Conservation (phyloP, 2,329 filamentous ascomycete species). For the Cladophialophora carrionii region DNA sequence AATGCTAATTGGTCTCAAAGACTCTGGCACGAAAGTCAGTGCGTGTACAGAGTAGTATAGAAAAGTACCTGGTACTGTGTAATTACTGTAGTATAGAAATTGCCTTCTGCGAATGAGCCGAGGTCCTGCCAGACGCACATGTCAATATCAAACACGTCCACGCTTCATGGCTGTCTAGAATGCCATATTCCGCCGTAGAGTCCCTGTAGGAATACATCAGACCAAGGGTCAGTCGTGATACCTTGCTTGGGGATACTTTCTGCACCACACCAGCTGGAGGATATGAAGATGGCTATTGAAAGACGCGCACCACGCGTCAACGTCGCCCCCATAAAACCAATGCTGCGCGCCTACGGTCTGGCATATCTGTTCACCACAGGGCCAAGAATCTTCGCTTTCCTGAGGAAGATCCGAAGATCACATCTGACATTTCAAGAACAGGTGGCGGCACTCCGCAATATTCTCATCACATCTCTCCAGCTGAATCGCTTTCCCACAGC, state of each 20-base stretch:
- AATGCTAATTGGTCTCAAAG: no score
- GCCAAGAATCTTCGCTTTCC: slow-evolving; percentile 50
- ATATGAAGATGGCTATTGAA: slow-evolving; percentile 11
- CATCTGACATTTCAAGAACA: slow-evolving; percentile 43
- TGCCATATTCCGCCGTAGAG: background rate
- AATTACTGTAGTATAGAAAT: no score
- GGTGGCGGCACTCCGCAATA: slow-evolving; percentile 39
- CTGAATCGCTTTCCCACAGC: slow-evolving; percentile 40
- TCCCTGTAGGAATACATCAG: background rate
- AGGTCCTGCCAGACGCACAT: background rate
- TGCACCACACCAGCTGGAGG: background rate
- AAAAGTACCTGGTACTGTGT: background rate
- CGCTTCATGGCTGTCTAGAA: background rate
- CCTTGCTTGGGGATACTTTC: background rate
- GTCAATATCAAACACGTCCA: background rate
- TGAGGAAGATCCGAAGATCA: slow-evolving; percentile 43
- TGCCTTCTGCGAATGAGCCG: background rate
- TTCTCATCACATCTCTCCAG: slow-evolving; percentile 35
- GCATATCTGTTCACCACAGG: slow-evolving; percentile 54
- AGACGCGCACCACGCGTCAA: slow-evolving; percentile 5
- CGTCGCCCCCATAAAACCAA: slow-evolving; percentile 31
- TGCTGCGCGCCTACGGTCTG: slow-evolving; percentile 53
- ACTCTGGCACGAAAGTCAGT: background rate
- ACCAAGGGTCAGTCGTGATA: background rate
- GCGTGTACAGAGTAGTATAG: no score